Evolutionary conservation across 2,329 filamentous ascomycete species (phyloP).

Genomic region (Ophiostoma triangulosporum): DNA sequence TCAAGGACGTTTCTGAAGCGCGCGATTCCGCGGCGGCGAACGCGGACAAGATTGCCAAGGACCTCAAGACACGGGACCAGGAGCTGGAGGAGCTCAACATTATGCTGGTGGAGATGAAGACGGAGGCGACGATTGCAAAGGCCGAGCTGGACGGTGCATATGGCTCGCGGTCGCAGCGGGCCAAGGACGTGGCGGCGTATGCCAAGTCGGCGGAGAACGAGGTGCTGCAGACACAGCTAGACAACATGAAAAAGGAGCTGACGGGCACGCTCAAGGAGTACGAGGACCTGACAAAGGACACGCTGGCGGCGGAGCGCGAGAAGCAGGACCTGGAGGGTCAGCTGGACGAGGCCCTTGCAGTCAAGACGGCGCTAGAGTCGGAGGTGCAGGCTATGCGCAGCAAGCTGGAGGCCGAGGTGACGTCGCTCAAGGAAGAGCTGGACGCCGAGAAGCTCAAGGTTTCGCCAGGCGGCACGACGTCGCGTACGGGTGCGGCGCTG

Average conservation of each 20-base stretch:
- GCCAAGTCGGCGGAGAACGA: constrained; percentile 35
- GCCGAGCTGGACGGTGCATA: constrained; percentile 50
- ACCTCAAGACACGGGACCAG: constrained; percentile 34
- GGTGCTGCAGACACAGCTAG: constrained; percentile 34
- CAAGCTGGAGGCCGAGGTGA: constrained; percentile 29
- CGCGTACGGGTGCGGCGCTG: constrained; percentile 34
- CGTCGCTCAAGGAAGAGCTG: constrained; percentile 36
- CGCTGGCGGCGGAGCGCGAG: constrained; percentile 35
- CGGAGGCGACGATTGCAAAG: constrained; percentile 45
- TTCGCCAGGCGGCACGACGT: constrained; percentile 20
- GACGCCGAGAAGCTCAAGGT: constrained; percentile 35
- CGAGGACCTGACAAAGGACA: constrained; percentile 39
- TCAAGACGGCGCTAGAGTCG: constrained; percentile 24
- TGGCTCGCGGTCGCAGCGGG: constrained; percentile 44
- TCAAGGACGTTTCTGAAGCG: constrained; percentile 18
- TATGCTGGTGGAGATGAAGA: constrained; percentile 45
- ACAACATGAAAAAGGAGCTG: constrained; percentile 37
- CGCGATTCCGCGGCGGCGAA: constrained; percentile 18
- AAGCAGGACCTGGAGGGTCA: constrained; percentile 31
- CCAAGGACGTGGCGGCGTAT: constrained; percentile 41
- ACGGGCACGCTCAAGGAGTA: constrained; percentile 36
- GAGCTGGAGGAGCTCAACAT: constrained; percentile 37
- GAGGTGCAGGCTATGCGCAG: constrained; percentile 25
- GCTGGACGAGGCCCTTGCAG: constrained; percentile 27
- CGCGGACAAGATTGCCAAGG: constrained; percentile 27